phyloP scores from a whole-genome alignment of 306 rosid species.

The Inga leiocalycina region DNA sequence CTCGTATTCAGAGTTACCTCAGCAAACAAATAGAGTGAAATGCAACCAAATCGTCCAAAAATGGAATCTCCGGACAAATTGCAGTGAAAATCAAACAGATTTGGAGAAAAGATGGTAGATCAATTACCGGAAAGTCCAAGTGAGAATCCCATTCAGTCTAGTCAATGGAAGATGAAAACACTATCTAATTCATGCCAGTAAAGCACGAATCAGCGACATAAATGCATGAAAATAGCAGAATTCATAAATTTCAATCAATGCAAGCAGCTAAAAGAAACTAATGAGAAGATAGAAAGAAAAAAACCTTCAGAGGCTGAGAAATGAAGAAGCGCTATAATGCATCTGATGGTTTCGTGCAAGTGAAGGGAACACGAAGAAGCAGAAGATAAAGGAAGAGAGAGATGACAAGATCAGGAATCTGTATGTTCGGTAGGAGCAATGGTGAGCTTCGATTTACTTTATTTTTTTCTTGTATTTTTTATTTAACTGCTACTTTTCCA shows the following conservation, averaged over 20 bases:
- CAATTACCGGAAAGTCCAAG: constrained; percentile 40
- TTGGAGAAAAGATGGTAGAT: constrained; percentile 42
- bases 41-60: constrained; percentile 32
- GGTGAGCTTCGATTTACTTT: neutral
- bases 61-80: constrained; percentile 5
- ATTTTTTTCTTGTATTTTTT: neutral
- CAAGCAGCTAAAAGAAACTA: constrained; percentile 22
- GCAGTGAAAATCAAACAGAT: constrained; percentile 18
- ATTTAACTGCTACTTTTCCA: constrained; percentile 31
- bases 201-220: neutral
- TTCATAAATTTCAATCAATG: constrained; percentile 16
- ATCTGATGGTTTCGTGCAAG: constrained; percentile 51
- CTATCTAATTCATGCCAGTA: constrained; percentile 1
- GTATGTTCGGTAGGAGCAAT: neutral
- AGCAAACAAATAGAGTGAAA: constrained; percentile 6
- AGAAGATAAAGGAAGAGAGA: constrained; percentile 18
- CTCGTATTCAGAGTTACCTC: neutral
- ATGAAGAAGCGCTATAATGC: constrained; percentile 47
- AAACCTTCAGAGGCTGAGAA: constrained; percentile 59
- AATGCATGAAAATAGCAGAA: constrained; percentile 31
- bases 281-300: neutral
- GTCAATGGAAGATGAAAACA: constrained; percentile 46
- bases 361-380: constrained; percentile 35
- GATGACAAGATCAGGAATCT: neutral
- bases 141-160: constrained; percentile 24